Conservation (phyloP, 306 rosid species). For the Crataegus laevigata region DNA sequence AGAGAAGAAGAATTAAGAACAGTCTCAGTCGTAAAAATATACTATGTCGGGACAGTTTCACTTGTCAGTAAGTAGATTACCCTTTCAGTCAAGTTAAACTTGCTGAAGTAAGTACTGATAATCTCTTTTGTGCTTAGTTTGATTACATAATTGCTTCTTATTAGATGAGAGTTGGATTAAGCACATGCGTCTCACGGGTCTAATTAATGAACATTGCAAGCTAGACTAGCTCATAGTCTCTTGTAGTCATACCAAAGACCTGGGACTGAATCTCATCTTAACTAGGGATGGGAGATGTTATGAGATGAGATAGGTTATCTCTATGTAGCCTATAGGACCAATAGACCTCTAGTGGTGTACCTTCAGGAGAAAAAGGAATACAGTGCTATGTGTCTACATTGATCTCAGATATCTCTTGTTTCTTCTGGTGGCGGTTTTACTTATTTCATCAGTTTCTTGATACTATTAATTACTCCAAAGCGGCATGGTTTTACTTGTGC, state of each 20-base stretch:
- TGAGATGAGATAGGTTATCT: not conserved
- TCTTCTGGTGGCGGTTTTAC: not conserved
- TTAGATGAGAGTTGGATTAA: not conserved
- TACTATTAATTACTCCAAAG: not conserved
- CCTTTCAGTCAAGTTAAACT: not conserved
- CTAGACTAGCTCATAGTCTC: not conserved
- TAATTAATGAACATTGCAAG: not conserved
- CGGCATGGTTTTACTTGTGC: not conserved
- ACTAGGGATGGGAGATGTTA: not conserved
- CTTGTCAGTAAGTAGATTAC: slow-evolving; percentile 71
- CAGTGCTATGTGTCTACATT: not conserved
- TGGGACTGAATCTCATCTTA: not conserved
- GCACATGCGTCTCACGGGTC: not conserved
- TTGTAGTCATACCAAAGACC: not conserved
- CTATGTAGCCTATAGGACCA: not conserved
- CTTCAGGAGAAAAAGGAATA: not conserved
- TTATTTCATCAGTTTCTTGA: not conserved
- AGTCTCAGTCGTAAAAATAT: slow-evolving; percentile 81
- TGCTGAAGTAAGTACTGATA: not conserved
- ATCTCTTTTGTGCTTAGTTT: not conserved
- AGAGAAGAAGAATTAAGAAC: slow-evolving; percentile 67
- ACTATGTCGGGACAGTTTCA: slow-evolving; percentile 71
- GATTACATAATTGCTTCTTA: not conserved
- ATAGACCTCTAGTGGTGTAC: not conserved
- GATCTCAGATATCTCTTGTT: not conserved